Base-by-base conservation (phyloP, 2,329 filamentous ascomycete species). In the Sphaerulina populicola region DNA sequence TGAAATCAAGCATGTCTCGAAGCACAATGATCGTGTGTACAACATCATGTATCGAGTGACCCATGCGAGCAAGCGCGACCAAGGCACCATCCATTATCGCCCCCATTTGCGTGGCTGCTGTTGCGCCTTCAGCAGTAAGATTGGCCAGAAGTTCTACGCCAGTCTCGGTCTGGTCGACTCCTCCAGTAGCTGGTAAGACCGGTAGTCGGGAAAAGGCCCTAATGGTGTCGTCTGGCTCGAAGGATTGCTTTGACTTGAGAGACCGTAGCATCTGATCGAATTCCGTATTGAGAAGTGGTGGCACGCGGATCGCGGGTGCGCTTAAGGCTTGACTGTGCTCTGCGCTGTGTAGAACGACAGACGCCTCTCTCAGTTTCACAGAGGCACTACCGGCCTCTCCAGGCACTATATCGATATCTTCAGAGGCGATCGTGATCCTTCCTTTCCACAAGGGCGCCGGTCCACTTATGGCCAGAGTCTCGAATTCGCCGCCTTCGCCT, bases 401-500 rank as follows among this genome's bases (percentile, higher is more conserved):
- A 35, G 68, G 71, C 5, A 85, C 73, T 4, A 81, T 69, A 46
- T 70, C 71, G 51, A 72, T 75, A 52, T 77, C 75, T 3, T 68
- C 67, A 1, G 79, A 76, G 0, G 71, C 71, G 30, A 96, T 72
- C 38, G 74, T 72, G 55, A 97, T 85, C 46, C 75, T 78, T 57
- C 76, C 78, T 69, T 79, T 84, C 77, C 93, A 96, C 53, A 96
- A 67, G 44, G 72, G 71, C 0, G 64, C 62, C 7, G 91, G 91
- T 9, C 91, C 93, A 68, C 89, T 81, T 33, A 97, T 64, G 40
- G 93, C 88, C 47, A 97, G 72, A 29, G 89, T 97, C 76, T 97
- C 93, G 68, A 94, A 97, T 72, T 97, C 93, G 3, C 93, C 93
- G 5, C 93, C 93, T 67, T 97, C 93, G 1, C 93, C 93, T 14